These are phyloP conservation scores for Pythium periplocum DNA, from an alignment of 352 stramenopile species.

Conservation along the genomic window DNA sequence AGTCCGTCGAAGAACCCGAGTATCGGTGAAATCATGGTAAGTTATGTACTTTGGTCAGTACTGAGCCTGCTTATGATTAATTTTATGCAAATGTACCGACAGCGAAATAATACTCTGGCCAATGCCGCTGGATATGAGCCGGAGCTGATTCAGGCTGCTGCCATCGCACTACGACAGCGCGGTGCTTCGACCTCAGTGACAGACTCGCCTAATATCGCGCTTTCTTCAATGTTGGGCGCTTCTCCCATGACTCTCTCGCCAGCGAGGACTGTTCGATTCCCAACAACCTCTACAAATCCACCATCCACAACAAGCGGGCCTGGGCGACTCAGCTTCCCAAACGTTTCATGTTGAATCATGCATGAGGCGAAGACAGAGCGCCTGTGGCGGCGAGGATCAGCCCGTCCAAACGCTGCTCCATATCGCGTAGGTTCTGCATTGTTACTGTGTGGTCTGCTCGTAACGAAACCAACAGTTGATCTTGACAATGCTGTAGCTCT, in stretches of 20 bases:
- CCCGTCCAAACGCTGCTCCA: conserved; percentile 40
- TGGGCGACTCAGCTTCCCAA: too few relatives aligned
- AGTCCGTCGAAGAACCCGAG: conserved; percentile 17
- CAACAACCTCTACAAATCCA: too few relatives aligned
- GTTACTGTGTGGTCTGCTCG: conserved; percentile 35
- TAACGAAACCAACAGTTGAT: conserved; percentile 39
- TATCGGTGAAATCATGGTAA: conserved; percentile 42
- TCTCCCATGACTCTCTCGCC: too few relatives aligned
- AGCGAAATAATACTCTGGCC: conserved; percentile 30
- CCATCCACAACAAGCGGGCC: too few relatives aligned
- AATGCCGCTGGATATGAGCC: conserved; percentile 38
- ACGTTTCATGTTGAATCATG: too few relatives aligned
- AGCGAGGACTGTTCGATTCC: too few relatives aligned
- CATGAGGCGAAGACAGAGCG: neutral
- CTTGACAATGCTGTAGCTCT: conserved; percentile 37
- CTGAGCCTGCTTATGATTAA: conserved; percentile 1
- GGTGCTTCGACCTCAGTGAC: neutral
- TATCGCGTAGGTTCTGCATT: conserved; percentile 27
- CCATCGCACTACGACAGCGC: conserved; percentile 44
- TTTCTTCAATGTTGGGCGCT: too few relatives aligned
- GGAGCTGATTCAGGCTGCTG: conserved; percentile 49
- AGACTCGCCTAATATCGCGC: too few relatives aligned
- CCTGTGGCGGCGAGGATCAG: conserved; percentile 2
- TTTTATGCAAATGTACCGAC: conserved; percentile 2
- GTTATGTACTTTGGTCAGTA: neutral